Conservation (phyloP, 2,329 filamentous ascomycete genomes). For the Gaeumannomyces tritici region DNA sequence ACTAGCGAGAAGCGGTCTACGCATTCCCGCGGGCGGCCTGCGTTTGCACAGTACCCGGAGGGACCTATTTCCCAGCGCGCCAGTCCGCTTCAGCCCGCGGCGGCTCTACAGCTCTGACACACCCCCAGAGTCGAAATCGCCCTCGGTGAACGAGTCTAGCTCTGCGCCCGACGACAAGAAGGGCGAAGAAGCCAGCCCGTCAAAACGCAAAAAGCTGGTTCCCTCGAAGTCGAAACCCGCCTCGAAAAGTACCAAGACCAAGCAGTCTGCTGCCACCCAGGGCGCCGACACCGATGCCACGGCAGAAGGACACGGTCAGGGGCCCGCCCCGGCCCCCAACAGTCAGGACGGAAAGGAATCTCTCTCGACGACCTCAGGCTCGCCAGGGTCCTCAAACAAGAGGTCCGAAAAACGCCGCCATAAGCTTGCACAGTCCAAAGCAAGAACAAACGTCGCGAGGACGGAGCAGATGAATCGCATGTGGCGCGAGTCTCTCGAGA, state of each 20-base stretch:
- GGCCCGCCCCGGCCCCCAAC: neutral
- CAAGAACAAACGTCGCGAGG: neutral
- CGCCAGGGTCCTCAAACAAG: too few relatives aligned
- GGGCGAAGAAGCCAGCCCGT: too few relatives aligned
- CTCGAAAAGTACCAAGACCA: neutral
- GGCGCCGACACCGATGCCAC: neutral
- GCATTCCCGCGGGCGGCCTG: neutral
- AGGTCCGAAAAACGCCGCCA: neutral
- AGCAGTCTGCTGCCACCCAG: neutral
- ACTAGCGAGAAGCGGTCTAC: neutral
- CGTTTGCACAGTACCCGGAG: neutral
- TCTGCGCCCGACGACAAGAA: neutral
- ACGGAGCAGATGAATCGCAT: neutral
- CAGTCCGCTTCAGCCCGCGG: neutral
- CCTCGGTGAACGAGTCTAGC: neutral
- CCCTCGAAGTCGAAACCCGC: neutral
- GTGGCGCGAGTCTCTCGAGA: neutral
- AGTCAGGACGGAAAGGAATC: neutral
- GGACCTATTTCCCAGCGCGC: neutral
- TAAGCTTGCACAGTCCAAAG: neutral
- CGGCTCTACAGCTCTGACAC: neutral
- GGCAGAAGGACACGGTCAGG: neutral
- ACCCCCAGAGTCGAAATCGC: neutral
- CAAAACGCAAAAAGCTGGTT: neutral
- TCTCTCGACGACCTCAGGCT: neutral